Evolutionary conservation across 208 protist genomes (phyloP).

Genomic region (Wallacemonas sp.): DNA sequence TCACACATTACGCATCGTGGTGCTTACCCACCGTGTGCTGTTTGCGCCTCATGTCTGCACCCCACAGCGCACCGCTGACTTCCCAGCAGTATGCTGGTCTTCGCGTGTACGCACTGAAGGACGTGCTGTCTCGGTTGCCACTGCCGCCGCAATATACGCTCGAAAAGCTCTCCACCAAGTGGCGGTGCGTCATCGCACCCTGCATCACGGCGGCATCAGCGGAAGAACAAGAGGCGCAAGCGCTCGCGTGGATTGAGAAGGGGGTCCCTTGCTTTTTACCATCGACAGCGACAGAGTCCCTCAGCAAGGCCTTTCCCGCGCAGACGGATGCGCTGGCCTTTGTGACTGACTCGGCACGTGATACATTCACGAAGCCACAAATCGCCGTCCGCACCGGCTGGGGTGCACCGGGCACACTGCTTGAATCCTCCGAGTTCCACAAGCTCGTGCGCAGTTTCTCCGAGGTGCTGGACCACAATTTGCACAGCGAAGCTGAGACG

Average conservation of each 20-base stretch:
- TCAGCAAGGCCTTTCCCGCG: slow-evolving; percentile 29
- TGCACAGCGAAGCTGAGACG: slow-evolving; percentile 8
- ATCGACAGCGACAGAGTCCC: slow-evolving; percentile 20
- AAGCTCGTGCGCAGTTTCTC: slow-evolving; percentile 73
- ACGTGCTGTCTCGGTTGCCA: slow-evolving; percentile 63
- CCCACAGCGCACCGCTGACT: background rate
- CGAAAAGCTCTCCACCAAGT: slow-evolving; percentile 61
- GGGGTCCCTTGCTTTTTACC: slow-evolving; percentile 59
- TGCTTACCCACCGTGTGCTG: too few relatives aligned
- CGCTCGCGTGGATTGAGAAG: slow-evolving; percentile 51
- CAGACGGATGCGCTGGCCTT: slow-evolving; percentile 49
- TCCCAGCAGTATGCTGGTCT: slow-evolving; percentile 18
- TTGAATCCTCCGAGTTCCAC: slow-evolving; percentile 70
- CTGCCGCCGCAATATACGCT: slow-evolving; percentile 45
- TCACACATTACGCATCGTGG: too few relatives aligned
- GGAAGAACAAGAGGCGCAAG: slow-evolving; percentile 39
- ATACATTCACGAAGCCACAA: slow-evolving; percentile 73
- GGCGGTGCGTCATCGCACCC: slow-evolving; percentile 79
- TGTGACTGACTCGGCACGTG: slow-evolving; percentile 50
- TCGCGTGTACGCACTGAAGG: slow-evolving; percentile 51
- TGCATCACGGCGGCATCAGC: slow-evolving; percentile 17
- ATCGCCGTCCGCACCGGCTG: slow-evolving; percentile 81
- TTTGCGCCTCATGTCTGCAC: too few relatives aligned
- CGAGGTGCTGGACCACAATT: slow-evolving; percentile 70
- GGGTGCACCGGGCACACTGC: slow-evolving; percentile 72